Evolutionary conservation across 106 monocot species (phyloP), one percentile per base, ranked within the genome.

Genomic region (Dioscorea alata): DNA sequence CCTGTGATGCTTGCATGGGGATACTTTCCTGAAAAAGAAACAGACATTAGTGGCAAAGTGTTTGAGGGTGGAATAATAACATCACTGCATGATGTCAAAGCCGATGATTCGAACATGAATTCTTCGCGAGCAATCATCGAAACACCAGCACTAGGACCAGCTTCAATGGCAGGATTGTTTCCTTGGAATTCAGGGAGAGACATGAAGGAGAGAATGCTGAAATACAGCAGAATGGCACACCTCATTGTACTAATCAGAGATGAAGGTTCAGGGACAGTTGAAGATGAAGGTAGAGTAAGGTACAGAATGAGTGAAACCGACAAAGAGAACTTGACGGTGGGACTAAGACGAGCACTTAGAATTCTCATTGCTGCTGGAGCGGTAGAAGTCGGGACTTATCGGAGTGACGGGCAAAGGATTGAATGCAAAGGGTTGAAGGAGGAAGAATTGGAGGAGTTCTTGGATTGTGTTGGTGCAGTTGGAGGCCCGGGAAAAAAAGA

Each of bases 1-100:
- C 94, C 94, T 6, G 82, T 71, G 2, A 35, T 65, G 34, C 8
- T 88, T 2, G 94, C 72, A 4, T 94, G 94, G 94, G 94, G 94
- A 6, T 94, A 90, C 76, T 90, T 94, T 66, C 94, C 94, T 0
- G 90, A 90, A 0, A 73, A 76, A 1, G 71, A n/a, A 2, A 35
- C 77, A 13, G 73, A 78, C 48, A 56, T 84, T 42, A 67, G 73
- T 49, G 90, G 90, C 10, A 78, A 68, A 49, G 51, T 1, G 8
- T 83, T 73, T 59, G 77, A 82, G 33, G 89, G 89, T 51, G 89
- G 89, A 28, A 85, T 89, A 66, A 82, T 89, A 31, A 89, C 89
- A 50, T 82, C 85, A 31, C 6, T 88, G 65, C 84, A 84, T 78
- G 82, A 83, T 48, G 59, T 80, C 3, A 69, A 60, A 2, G 10